Percentiles rank a stretch among this genome's conserved stretches.
Conservation (phyloP, 2,329 filamentous ascomycete species). For the Huntiella moniliformis region DNA sequence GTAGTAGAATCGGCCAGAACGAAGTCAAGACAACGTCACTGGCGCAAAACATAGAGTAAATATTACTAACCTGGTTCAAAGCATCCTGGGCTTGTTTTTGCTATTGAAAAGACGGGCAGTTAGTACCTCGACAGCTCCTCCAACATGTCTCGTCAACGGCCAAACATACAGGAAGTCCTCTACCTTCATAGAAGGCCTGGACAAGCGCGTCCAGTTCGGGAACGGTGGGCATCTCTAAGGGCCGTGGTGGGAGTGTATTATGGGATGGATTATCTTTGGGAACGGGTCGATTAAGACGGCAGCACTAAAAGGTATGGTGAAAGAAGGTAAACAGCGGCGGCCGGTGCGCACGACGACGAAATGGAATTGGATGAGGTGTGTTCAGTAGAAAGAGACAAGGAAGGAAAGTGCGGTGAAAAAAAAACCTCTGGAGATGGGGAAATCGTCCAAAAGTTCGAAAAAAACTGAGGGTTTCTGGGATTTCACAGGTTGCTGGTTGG, state of each 20-base stretch:
- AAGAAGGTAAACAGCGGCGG: slow-evolving; percentile 4
- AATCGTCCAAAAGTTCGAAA: slow-evolving; percentile 9
- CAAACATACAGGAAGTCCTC: slow-evolving; percentile 66
- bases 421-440: slow-evolving; percentile 12
- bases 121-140: slow-evolving; percentile 2
- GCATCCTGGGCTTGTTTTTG: slow-evolving; percentile 92
- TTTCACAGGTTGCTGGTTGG: slow-evolving; percentile 11
- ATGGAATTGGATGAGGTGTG: too few species aligned
- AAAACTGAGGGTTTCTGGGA: slow-evolving; percentile 4
- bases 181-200: slow-evolving; percentile 92
- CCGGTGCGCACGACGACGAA: slow-evolving; percentile 9
- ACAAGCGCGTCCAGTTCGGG: slow-evolving; percentile 92
- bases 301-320: neutral
- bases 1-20: neutral
- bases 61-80: slow-evolving; percentile 61
- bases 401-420: slow-evolving; percentile 8
- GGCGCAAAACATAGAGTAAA: slow-evolving; percentile 12
- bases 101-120: slow-evolving; percentile 25
- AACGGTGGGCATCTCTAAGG: slow-evolving; percentile 47
- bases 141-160: neutral
- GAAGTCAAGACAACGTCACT: neutral
- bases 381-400: too few species aligned
- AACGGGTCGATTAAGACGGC: slow-evolving; percentile 2
- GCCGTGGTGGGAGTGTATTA: slow-evolving; percentile 15
- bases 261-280: neutral